phyloP scores from a whole-genome alignment of 768 basidiomycete species.

The Hygrophoropsis aurantiaca region DNA sequence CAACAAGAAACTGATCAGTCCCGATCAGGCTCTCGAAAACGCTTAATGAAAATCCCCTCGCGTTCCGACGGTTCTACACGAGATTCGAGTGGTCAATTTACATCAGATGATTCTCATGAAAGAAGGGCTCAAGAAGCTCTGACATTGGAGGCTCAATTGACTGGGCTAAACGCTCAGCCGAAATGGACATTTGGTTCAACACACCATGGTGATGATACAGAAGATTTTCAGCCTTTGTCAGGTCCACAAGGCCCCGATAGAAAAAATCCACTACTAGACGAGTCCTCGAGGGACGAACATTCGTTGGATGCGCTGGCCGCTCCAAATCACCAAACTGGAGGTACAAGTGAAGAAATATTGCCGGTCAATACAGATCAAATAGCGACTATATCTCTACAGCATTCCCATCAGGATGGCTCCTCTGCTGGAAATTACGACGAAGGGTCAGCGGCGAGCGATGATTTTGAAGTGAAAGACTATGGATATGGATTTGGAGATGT shows the following conservation, averaged over 20 bases:
- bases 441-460: slow-evolving; percentile 28
- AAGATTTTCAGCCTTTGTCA: not conserved
- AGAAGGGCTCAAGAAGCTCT: not conserved
- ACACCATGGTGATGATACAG: slow-evolving; percentile 7
- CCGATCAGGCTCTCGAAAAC: slow-evolving; percentile 23
- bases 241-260: not conserved
- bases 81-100: not conserved
- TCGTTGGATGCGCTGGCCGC: too few relatives aligned
- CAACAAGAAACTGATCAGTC: slow-evolving; percentile 34
- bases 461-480: slow-evolving; percentile 58
- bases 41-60: slow-evolving; percentile 10
- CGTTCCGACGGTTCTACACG: slow-evolving; percentile 1
- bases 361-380: not conserved
- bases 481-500: slow-evolving; percentile 63
- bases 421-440: slow-evolving; percentile 11
- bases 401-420: slow-evolving; percentile 2
- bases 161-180: slow-evolving; percentile 14
- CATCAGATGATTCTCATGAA: not conserved
- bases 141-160: not conserved
- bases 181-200: slow-evolving; percentile 65
- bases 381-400: not conserved
- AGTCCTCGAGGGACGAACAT: not conserved
- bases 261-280: not conserved
- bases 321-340: too few relatives aligned
- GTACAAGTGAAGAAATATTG: not conserved